Conservation (phyloP, 2,329 filamentous ascomycete species). For the Diplodia corticola region DNA sequence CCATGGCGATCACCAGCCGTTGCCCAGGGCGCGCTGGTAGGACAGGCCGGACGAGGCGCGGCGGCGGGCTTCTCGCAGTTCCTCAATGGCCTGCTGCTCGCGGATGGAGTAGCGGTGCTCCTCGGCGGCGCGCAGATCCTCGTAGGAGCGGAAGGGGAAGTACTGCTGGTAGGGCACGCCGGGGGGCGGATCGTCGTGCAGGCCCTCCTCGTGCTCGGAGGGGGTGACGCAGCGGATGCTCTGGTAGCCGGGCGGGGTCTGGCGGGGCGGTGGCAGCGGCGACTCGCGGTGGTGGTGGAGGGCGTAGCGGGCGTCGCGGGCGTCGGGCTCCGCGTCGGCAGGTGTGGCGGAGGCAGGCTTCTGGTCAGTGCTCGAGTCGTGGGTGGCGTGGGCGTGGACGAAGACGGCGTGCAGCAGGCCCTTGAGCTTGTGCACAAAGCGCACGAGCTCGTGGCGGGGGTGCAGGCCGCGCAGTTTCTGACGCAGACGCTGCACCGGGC, state of each 20-base stretch:
- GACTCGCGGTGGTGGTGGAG: not conserved
- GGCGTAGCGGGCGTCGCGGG: not conserved
- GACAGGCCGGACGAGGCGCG: conserved; percentile 17
- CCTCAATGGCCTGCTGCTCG: conserved; percentile 15
- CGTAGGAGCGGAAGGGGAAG: conserved; percentile 23
- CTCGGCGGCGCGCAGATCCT: conserved; percentile 22
- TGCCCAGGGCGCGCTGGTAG: conserved; percentile 7
- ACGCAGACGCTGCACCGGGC: conserved; percentile 21
- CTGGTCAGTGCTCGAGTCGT: conserved; percentile 16
- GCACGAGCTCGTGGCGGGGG: conserved; percentile 15
- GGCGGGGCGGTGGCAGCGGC: conserved; percentile 11
- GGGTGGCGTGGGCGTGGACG: conserved; percentile 3
- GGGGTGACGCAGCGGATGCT: conserved; percentile 22
- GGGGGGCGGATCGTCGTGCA: conserved; percentile 21
- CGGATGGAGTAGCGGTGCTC: conserved; percentile 5
- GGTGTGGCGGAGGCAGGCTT: conserved; percentile 5
- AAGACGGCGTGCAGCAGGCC: conserved; percentile 20
- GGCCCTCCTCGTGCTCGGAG: conserved; percentile 22
- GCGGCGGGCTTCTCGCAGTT: conserved; percentile 21
- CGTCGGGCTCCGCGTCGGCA: not conserved
- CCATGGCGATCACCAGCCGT: conserved; percentile 33
- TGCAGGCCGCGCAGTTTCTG: conserved; percentile 23
- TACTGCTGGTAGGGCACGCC: conserved; percentile 23
- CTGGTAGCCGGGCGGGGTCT: conserved; percentile 23
- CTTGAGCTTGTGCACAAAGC: conserved; percentile 22